Evolutionary conservation across 139 green algal genomes (phyloP).

Genomic region (Coelastrella sp.): DNA sequence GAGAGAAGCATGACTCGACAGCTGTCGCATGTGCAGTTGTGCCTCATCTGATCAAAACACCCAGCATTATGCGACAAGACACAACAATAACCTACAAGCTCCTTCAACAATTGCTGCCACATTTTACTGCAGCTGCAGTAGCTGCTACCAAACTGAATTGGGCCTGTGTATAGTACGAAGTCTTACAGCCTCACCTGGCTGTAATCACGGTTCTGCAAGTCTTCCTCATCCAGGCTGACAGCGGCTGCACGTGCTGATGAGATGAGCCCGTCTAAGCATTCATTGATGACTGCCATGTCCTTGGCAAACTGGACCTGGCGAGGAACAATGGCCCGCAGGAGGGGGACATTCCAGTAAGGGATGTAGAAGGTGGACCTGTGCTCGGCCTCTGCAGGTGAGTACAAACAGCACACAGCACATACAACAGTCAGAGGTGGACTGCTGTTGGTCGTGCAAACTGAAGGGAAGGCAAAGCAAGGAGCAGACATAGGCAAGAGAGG

Average conservation of each 20-base stretch:
- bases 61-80: too few relatives aligned
- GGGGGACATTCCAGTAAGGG: conserved; percentile 96
- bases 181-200: conserved; percentile 62
- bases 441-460: too few relatives aligned
- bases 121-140: background rate
- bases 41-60: too few relatives aligned
- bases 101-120: background rate
- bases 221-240: conserved; percentile 67
- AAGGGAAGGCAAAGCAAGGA: too few relatives aligned
- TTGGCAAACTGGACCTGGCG: conserved; percentile 83
- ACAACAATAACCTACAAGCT: too few relatives aligned
- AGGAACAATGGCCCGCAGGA: conserved; percentile 72
- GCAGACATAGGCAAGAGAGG: too few relatives aligned
- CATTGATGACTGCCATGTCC: conserved; percentile 92
- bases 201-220: conserved; percentile 85
- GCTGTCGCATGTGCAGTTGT: too few relatives aligned
- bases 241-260: conserved; percentile 63
- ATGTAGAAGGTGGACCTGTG: conserved; percentile 99
- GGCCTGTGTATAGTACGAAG: too few relatives aligned
- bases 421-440: too few relatives aligned
- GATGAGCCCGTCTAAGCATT: conserved; percentile 94
- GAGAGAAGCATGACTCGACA: background rate
- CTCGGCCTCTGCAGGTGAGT: conserved; percentile 84
- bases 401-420: too few relatives aligned
- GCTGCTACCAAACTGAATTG: background rate